A percentile compares a stretch with the other conserved stretches of the same genome.
Conservation (phyloP, 768 basidiomycete genomes). For the Kwoniella sp. region DNA sequence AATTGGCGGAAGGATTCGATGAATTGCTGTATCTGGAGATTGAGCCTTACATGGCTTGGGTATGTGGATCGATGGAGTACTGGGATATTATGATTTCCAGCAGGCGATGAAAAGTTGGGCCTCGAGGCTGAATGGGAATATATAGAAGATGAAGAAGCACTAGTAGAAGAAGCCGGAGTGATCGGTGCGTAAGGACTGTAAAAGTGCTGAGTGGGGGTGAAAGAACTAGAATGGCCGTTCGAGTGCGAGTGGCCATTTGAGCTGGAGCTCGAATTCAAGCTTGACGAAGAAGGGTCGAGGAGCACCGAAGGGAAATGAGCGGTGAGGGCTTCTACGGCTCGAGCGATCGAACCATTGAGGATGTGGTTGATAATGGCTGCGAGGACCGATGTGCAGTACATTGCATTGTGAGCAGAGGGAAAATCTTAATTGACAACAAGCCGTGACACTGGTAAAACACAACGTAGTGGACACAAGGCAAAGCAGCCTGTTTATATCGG, state of each 20-base stretch:
- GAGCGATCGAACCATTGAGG: conserved; percentile 72
- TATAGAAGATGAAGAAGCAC: neutral
- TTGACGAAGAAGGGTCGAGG: conserved; percentile 24
- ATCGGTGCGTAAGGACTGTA: too few relatives aligned
- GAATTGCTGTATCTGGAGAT: conserved; percentile 83
- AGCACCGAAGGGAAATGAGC: conserved; percentile 76
- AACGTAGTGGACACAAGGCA: too few relatives aligned
- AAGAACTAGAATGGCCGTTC: conserved; percentile 12
- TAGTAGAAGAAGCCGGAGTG: too few relatives aligned
- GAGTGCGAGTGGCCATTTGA: conserved; percentile 4
- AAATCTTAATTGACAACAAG: too few relatives aligned
- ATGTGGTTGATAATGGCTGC: conserved; percentile 72
- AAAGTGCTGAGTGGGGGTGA: neutral
- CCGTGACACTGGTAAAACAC: too few relatives aligned
- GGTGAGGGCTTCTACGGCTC: conserved; percentile 69
- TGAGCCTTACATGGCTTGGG: conserved; percentile 75
- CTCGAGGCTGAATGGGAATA: neutral
- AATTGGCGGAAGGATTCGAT: conserved; percentile 69
- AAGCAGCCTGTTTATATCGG: too few relatives aligned
- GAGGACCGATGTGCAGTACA: neutral
- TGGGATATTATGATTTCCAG: conserved; percentile 25
- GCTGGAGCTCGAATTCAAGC: conserved; percentile 3
- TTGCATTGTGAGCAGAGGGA: too few relatives aligned
- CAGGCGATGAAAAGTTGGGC: neutral
- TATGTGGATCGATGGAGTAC: conserved; percentile 60